Evolutionary conservation across 2,329 filamentous ascomycete genomes (phyloP), one percentile per base, ranked within the genome.

Genomic region (Trichothecium sympodiale): DNA sequence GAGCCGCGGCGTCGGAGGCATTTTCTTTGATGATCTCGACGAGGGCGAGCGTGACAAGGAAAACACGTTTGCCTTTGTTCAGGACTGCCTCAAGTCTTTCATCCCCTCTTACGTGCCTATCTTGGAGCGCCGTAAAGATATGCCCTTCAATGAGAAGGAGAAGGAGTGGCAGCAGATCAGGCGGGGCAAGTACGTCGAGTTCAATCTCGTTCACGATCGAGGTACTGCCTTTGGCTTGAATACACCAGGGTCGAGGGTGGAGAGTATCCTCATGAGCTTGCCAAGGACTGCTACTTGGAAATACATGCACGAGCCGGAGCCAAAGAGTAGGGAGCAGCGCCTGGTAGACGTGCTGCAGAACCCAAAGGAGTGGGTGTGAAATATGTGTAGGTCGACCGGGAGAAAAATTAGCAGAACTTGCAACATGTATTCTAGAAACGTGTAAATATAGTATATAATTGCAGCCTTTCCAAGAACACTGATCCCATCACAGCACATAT

Each of bases 11-110:
- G 65, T 98, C 25, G 91, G 91, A 36, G 91, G 91, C 36, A 96
- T 98, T 59, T 98, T 98, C 74, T 98, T 98, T 53, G 91, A 98
- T 59, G 91, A 98, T 56, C 70, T 98, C 12, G 91, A 98, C 56
- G 83, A 83, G 49, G 73, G 75, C 2, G 83, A 89, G 49, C 85
- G 87, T 41, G 84, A 91, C 51, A 80, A 84, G 47, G 88, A 96
- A 55, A 84, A 87, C 46, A 74, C 88, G 1, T 96, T 98, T 55
- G 77, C 83, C 13, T 96, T 95, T 48, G 75, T 88, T 37, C 83
- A 88, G 53, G 84, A 88, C 52, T 85, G 83, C 49, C 67, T 95
- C 38, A 76, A 78, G 41, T 81, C 87, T 8, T 98, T 98, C 67
- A 57, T 96, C 38, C 91, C 91, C 1, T 82, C 81, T 0, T 98